phyloP scores from a whole-genome alignment of 1,284 basidiomycete species.

The Fomitiporia mediterranea region DNA sequence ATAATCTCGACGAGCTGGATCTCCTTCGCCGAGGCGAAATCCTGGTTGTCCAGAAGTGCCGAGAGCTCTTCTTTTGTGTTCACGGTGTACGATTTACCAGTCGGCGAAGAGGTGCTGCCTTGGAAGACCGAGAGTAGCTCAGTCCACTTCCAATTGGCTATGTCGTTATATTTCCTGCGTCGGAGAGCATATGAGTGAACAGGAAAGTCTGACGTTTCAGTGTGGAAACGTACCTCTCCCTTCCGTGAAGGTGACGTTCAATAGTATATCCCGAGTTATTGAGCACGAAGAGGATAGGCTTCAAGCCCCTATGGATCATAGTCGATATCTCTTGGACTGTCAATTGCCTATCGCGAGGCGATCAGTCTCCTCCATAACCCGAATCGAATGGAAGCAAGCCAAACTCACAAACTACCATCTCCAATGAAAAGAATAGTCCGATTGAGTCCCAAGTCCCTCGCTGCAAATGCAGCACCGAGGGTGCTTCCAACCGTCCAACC shows the following conservation, averaged over 20 bases:
- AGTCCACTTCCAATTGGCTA: conserved; percentile 69
- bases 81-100: conserved; percentile 65
- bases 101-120: conserved; percentile 48
- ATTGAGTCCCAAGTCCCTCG: conserved; percentile 55
- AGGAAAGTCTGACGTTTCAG: too few species aligned
- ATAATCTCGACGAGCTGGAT: conserved; percentile 79
- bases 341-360: conserved; percentile 48
- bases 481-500: conserved; percentile 75
- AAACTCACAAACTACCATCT: conserved; percentile 64
- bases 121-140: conserved; percentile 50
- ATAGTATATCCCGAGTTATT: conserved; percentile 92
- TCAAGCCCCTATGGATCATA: conserved; percentile 65
- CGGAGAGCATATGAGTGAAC: not conserved
- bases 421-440: conserved; percentile 86
- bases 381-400: not conserved
- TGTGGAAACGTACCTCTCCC: conserved; percentile 32
- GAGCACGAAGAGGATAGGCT: conserved; percentile 79
- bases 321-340: conserved; percentile 75
- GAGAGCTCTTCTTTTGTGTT: conserved; percentile 60
- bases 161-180: conserved; percentile 66
- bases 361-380: not conserved
- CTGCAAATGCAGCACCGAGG: conserved; percentile 77
- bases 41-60: conserved; percentile 50
- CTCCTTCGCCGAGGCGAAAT: conserved; percentile 55
- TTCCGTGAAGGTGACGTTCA: conserved; percentile 76